A percentile compares a stretch with the other conserved stretches of the same genome.
These are phyloP conservation scores for Tagetes patula DNA, from an alignment of 129 eudicot species.

Conservation along the genomic window DNA sequence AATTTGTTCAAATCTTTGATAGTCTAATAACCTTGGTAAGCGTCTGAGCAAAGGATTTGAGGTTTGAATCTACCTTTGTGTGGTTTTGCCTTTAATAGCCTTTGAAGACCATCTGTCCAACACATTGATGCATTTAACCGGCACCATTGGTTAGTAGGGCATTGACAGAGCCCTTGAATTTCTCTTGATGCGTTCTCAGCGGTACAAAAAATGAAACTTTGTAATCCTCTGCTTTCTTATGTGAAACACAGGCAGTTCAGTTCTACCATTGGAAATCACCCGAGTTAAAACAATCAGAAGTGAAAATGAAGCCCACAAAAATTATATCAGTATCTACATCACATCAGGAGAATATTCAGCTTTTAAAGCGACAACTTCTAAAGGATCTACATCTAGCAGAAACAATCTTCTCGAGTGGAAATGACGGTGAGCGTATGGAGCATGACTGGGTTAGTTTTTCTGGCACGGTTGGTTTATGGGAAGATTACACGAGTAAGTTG, in stretches of 20 bases:
- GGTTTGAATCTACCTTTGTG: background rate
- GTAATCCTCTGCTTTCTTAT: background rate
- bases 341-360: constrained; percentile 34
- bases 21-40: background rate
- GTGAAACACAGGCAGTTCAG: constrained; percentile 71
- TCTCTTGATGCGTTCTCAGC: background rate
- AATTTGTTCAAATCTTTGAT: background rate
- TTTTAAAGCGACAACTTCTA: constrained; percentile 41
- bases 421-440: constrained; percentile 17
- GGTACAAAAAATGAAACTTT: background rate
- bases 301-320: constrained; percentile 12
- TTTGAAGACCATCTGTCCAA: background rate
- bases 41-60: background rate
- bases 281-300: constrained; percentile 31
- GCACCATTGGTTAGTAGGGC: too few relatives aligned
- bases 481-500: constrained; percentile 51
- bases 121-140: background rate
- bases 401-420: constrained; percentile 22
- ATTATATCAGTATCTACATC: constrained; percentile 37
- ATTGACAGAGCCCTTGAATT: background rate
- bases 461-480: constrained; percentile 59
- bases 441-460: constrained; percentile 51
- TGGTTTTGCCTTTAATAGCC: background rate
- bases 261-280: constrained; percentile 63
- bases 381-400: constrained; percentile 51